phyloP scores from a whole-genome alignment of 495 filamentous ascomycete species.

The Durotheca rogersii region DNA sequence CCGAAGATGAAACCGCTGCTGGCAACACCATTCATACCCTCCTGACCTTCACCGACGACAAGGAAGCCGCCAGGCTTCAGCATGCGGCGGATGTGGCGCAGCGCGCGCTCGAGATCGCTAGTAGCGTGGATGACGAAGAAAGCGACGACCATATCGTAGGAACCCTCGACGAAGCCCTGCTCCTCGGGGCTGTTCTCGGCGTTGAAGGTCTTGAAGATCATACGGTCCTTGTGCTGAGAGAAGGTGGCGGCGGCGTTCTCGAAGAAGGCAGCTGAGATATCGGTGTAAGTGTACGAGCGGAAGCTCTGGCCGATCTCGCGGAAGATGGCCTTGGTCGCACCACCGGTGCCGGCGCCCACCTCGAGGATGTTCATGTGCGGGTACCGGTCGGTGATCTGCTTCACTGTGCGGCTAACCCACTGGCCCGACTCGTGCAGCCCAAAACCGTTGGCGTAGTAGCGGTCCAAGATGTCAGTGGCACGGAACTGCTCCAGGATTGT shows the following conservation, averaged over 20 bases:
- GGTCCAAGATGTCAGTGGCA: no score
- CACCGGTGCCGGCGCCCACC: conserved; percentile 50
- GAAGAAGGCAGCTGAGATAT: conserved; percentile 57
- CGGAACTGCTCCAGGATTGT: no score
- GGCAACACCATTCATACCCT: no score
- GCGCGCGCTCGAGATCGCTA: conserved; percentile 34
- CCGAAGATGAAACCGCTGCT: conserved; percentile 34
- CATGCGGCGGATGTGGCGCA: conserved; percentile 37
- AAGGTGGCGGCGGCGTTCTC: conserved; percentile 48
- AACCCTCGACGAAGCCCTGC: conserved; percentile 49
- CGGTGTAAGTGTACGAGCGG: conserved; percentile 53
- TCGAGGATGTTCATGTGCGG: conserved; percentile 50
- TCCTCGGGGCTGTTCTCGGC: conserved; percentile 48
- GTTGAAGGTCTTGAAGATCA: conserved; percentile 50
- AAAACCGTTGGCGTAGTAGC: no score
- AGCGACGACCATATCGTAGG: conserved; percentile 57
- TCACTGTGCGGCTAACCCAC: no score
- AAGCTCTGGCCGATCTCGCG: conserved; percentile 17
- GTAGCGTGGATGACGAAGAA: conserved; percentile 53
- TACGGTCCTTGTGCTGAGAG: conserved; percentile 32
- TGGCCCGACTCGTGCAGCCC: no score
- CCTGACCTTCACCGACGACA: no score
- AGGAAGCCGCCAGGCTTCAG: no score
- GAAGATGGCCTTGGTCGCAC: conserved; percentile 39
- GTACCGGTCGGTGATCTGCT: conserved; percentile 45